Evolutionary conservation across 2,329 filamentous ascomycete species (phyloP).

Genomic region (Fusarium goolgardi): DNA sequence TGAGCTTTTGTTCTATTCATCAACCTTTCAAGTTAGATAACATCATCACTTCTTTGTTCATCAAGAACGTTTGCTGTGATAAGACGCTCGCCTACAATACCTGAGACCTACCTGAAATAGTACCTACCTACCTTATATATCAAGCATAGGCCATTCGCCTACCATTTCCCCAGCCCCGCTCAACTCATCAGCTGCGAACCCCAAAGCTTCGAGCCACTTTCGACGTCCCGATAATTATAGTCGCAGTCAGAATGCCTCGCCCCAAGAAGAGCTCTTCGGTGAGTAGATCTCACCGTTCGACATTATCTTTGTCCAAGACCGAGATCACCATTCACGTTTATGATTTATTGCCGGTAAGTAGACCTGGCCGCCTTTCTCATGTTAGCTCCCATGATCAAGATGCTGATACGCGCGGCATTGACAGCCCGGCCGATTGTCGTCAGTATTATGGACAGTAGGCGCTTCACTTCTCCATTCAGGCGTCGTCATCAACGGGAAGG

Average conservation of each 20-base stretch:
- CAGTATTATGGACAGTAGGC: conserved; percentile 80
- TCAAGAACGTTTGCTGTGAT: not conserved
- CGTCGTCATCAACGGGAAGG: conserved; percentile 80
- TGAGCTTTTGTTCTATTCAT: conserved; percentile 21
- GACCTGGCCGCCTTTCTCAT: conserved; percentile 3
- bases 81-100: conserved; percentile 1
- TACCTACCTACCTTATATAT: conserved; percentile 7
- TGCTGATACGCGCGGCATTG: conserved; percentile 29
- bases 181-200: conserved; percentile 24
- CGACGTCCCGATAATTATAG: conserved; percentile 39
- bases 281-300: conserved; percentile 67
- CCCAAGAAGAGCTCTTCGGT: conserved; percentile 45
- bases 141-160: conserved; percentile 13
- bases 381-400: conserved; percentile 14
- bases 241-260: conserved; percentile 46
- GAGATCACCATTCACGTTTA: conserved; percentile 83
- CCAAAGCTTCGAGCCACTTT: conserved; percentile 38
- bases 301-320: conserved; percentile 76
- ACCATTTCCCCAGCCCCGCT: conserved; percentile 37
- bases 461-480: conserved; percentile 84
- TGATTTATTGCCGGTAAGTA: conserved; percentile 75
- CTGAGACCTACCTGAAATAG: conserved; percentile 6
- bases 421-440: conserved; percentile 79
- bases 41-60: conserved; percentile 13
- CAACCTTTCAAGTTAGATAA: conserved; percentile 6